Evolutionary conservation across 2,329 filamentous ascomycete species (phyloP).

Genomic region (Fonsecaea pedrosoi): DNA sequence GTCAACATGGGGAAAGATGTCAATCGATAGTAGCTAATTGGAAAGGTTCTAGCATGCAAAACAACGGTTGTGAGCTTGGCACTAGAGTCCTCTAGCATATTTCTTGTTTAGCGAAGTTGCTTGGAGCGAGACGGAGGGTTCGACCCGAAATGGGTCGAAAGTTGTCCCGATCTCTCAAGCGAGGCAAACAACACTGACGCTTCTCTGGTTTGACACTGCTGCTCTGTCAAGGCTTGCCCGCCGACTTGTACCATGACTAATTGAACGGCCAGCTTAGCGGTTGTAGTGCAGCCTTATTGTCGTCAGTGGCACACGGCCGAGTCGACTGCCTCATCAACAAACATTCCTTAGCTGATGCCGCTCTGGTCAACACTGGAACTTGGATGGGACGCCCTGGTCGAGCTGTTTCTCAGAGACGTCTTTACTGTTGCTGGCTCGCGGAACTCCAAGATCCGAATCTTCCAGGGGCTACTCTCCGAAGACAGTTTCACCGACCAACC

Average conservation of each 20-base stretch:
- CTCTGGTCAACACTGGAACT: background rate
- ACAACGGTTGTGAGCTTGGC: background rate
- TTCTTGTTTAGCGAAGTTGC: background rate
- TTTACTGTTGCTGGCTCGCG: background rate
- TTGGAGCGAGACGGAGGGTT: background rate
- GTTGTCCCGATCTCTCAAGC: slow-evolving; percentile 4
- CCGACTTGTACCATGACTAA: background rate
- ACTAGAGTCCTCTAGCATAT: background rate
- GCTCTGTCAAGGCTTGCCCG: background rate
- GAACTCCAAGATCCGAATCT: background rate
- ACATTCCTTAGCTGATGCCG: background rate
- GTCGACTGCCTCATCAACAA: background rate
- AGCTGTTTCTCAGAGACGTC: background rate
- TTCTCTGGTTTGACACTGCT: slow-evolving; percentile 33
- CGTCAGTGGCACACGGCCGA: background rate
- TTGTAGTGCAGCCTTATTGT: background rate
- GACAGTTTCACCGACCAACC: background rate
- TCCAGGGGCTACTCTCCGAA: background rate
- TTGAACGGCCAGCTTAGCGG: background rate
- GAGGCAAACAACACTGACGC: background rate
- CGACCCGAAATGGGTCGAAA: background rate
- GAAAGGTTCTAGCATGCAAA: background rate
- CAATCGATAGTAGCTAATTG: background rate
- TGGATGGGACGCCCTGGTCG: background rate
- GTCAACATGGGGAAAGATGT: background rate